Base-by-base conservation (phyloP, 805 yeast species). In the Zygoascus biomembranicola region DNA sequence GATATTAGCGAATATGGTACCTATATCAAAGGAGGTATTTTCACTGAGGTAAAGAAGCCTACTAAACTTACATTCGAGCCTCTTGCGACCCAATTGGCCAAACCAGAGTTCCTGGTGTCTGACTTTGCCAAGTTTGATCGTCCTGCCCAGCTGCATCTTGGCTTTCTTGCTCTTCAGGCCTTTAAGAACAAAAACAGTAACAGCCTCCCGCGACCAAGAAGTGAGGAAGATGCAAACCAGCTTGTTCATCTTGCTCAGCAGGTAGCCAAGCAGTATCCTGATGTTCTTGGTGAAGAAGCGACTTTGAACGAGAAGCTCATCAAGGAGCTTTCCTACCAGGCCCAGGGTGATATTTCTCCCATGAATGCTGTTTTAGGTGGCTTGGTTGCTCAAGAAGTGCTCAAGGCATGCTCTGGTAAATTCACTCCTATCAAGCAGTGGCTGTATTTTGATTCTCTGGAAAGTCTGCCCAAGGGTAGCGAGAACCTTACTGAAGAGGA, bases 81-180 rank as follows among this genome's bases (percentile, higher is more conserved):
- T 8, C 75, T 92, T 56, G 63, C 70, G 47, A 74, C 78, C 43
- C 95, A 88, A 65, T 71, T 94, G 58, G 66, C 70, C n/a, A 69
- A 74, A 13, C 99, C 99, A 4, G 97, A 88, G 64, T 85, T 73
- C 63, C 66, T 87, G 42, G 76, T 78, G 57, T 82, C 97, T 14
- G 99, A 94, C 68, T 94, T 81, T 68, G 97, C 97, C 55, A 94
- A 94, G 70, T 85, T 92, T 61, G 97, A 89, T 64, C 84, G 96
- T 64, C 94, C 97, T 14, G 79, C 84, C 20, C 96, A 88, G 72
- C 79, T 86, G 59, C 99, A 94, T 68, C 71, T 92, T 59, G 99
- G 94, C 1, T 90, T 90, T 78, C 88, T 87, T 70, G 97, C 96
- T 2, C 75, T 94, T 53, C 84, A 87, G 53, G 83, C 81, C 53